Conservation (phyloP, 2,329 filamentous ascomycete genomes). For the Aplosporella prunicola region DNA sequence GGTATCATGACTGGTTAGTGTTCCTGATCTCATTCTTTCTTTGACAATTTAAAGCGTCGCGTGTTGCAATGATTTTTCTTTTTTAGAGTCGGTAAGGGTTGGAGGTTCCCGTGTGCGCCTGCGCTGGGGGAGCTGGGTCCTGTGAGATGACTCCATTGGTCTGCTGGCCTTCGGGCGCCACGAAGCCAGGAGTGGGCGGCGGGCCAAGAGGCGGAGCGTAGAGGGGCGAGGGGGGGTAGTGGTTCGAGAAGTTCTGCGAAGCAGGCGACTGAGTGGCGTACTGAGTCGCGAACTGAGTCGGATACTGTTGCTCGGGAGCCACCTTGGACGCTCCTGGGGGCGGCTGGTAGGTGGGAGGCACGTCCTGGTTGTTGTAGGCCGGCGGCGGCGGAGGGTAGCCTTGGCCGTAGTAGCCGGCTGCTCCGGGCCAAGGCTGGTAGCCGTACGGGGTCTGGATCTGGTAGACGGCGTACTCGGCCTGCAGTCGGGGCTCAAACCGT, state of each 20-base stretch:
- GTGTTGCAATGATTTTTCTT: no score
- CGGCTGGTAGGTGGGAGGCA: constrained; percentile 26
- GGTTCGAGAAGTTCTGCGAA: no score
- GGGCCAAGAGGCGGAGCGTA: constrained; percentile 4
- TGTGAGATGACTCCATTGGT: constrained; percentile 1
- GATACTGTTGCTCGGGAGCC: constrained; percentile 19
- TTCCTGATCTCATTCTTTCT: no score
- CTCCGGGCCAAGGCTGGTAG: constrained; percentile 18
- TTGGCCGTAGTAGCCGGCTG: constrained; percentile 1
- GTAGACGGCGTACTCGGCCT: constrained; percentile 33
- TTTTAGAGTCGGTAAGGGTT: constrained; percentile 5
- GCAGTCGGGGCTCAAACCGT: constrained; percentile 21
- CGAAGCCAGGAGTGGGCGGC: constrained; percentile 1
- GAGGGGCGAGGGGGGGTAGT: not conserved
- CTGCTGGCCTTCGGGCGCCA: not conserved
- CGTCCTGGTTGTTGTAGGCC: constrained; percentile 26
- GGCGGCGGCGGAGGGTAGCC: constrained; percentile 15
- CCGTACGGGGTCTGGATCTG: constrained; percentile 18
- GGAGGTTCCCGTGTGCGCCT: constrained; percentile 9
- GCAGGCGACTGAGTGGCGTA: no score
- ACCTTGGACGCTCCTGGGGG: constrained; percentile 21
- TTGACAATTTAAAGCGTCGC: no score
- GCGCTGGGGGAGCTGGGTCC: constrained; percentile 4
- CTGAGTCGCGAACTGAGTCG: no score
- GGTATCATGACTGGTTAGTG: no score